Evolutionary conservation across 768 basidiomycete species (phyloP).

Genomic region (Phanerochaete sordida): DNA sequence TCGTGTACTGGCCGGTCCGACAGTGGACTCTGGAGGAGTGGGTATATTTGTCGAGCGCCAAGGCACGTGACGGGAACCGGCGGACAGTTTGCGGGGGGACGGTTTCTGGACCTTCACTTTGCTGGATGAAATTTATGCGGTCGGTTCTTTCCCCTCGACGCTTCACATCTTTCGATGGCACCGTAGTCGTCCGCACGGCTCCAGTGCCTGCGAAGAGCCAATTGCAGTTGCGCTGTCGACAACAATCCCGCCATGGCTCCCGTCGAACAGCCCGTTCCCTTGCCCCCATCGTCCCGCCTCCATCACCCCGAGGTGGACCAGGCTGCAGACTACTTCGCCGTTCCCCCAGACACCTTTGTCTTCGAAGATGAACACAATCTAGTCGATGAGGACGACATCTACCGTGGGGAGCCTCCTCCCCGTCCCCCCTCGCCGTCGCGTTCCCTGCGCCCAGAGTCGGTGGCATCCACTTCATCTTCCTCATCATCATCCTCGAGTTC

Average conservation of each 20-base stretch:
- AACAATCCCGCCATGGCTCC: not conserved
- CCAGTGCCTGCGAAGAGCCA: constrained; percentile 1
- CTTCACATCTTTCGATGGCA: constrained; percentile 5
- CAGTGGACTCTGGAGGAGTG: no score
- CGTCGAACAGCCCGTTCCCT: not conserved
- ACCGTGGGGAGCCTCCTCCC: constrained; percentile 49
- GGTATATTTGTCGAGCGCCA: not conserved
- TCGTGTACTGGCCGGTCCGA: no score
- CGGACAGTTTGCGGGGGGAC: not conserved
- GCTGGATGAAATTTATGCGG: constrained; percentile 4
- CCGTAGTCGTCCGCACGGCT: constrained; percentile 5
- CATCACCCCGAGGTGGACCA: not conserved
- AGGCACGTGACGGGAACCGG: not conserved
- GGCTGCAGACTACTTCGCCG: constrained; percentile 9
- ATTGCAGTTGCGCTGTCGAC: not conserved
- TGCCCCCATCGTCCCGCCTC: not conserved
- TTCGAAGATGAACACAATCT: constrained; percentile 11
- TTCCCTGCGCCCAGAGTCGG: constrained; percentile 24
- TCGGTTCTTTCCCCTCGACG: not conserved
- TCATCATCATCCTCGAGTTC: constrained; percentile 32
- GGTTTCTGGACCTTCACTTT: not conserved
- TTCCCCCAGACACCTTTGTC: not conserved
- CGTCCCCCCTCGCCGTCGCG: constrained; percentile 21
- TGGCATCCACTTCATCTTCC: constrained; percentile 28
- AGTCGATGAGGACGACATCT: constrained; percentile 49